Evolutionary conservation across 1,284 basidiomycete species (phyloP).

Genomic region (Phaffia rhodozyma): DNA sequence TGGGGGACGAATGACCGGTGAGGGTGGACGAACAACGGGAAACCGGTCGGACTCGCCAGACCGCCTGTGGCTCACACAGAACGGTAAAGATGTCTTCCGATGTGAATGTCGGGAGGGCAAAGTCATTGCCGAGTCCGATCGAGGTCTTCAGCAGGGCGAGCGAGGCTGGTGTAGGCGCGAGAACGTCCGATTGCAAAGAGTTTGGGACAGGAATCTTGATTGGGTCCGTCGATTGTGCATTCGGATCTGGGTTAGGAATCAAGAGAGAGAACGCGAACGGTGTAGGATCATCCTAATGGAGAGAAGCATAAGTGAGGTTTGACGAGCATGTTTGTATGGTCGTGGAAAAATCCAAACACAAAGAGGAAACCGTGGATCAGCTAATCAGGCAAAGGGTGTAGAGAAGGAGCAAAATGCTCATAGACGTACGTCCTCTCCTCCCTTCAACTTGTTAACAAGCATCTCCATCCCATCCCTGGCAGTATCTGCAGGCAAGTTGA

Average conservation of each 20-base stretch:
- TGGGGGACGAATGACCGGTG: slow-evolving; percentile 81
- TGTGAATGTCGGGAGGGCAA: slow-evolving; percentile 41
- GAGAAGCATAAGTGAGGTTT: background rate
- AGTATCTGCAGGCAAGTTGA: slow-evolving; percentile 76
- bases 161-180: slow-evolving; percentile 51
- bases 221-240: slow-evolving; percentile 13
- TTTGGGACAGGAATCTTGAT: slow-evolving; percentile 19
- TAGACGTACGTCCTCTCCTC: slow-evolving; percentile 34
- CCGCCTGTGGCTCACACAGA: slow-evolving; percentile 84
- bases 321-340: background rate
- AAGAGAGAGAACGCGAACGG: slow-evolving; percentile 69
- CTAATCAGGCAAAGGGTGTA: slow-evolving; percentile 3
- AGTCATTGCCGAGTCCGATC: slow-evolving; percentile 21
- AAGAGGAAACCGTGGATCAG: background rate
- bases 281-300: slow-evolving; percentile 58
- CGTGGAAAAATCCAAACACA: background rate
- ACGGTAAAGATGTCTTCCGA: slow-evolving; percentile 77
- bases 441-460: slow-evolving; percentile 69
- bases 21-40: slow-evolving; percentile 86
- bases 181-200: slow-evolving; percentile 54
- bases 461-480: slow-evolving; percentile 71
- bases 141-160: slow-evolving; percentile 21
- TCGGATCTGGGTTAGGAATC: slow-evolving; percentile 12
- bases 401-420: slow-evolving; percentile 1
- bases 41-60: slow-evolving; percentile 87